Percentiles rank a stretch among this genome's conserved stretches.
Evolutionary conservation across 176 grass and related monocot genomes (phyloP).

Genomic region (Otatea glauca): DNA sequence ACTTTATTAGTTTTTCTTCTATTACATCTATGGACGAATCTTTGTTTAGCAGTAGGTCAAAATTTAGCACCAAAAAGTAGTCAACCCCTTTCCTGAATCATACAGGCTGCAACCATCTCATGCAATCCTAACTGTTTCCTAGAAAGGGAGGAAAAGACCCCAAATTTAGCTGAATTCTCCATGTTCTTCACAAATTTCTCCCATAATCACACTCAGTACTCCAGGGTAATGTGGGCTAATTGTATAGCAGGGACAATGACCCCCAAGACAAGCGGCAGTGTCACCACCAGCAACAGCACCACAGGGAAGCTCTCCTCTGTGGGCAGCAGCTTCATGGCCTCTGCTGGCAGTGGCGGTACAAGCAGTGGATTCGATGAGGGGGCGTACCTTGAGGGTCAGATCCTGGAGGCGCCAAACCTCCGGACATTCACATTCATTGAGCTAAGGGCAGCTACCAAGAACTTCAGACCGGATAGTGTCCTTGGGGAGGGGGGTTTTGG

Average conservation of each 20-base stretch:
- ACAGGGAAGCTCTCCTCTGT: conserved; percentile 66
- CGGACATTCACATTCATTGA: conserved; percentile 78
- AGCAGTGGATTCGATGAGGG: conserved; percentile 38
- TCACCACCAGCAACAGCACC: conserved; percentile 64
- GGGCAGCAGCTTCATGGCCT: conserved; percentile 60
- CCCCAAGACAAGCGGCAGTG: conserved; percentile 66
- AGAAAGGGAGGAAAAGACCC: neutral
- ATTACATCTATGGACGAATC: neutral
- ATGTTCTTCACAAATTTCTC: neutral
- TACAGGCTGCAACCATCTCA: neutral
- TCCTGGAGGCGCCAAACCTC: conserved; percentile 77
- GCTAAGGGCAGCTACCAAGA: conserved; percentile 66
- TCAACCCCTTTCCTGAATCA: neutral
- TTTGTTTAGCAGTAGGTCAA: neutral
- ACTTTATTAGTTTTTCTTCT: neutral
- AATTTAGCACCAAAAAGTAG: neutral
- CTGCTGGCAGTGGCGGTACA: conserved; percentile 41
- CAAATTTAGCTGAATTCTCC: neutral
- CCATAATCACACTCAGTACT: neutral
- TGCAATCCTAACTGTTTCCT: neutral
- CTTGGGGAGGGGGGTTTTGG: conserved; percentile 77
- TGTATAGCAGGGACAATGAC: conserved; percentile 51
- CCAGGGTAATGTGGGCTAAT: neutral
- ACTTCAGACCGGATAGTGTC: conserved; percentile 66
- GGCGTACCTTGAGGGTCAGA: conserved; percentile 49